phyloP scores from a whole-genome alignment of 352 stramenopile species.

The Thraustochytrium striatum region DNA sequence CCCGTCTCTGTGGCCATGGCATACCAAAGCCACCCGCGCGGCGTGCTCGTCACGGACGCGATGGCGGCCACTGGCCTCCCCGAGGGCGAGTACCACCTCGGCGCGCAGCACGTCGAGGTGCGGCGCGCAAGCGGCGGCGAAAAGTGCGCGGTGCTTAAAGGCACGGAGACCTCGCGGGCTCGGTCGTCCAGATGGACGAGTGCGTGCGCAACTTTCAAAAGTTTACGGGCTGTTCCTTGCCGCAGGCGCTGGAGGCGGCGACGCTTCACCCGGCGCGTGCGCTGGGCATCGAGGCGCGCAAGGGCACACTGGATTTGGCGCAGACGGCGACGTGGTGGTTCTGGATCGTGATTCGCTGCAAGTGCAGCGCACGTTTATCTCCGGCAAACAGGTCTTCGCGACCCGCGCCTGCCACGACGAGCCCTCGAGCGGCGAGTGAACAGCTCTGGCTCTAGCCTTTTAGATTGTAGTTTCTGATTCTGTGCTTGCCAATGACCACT shows the following conservation, averaged over 20 bases:
- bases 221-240: conserved; percentile 72
- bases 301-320: conserved; percentile 70
- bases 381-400: conserved; percentile 55
- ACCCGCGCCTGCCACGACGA: background rate
- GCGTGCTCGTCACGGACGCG: conserved; percentile 73
- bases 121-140: background rate
- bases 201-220: conserved; percentile 70
- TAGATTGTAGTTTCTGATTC: background rate
- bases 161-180: conserved; percentile 76
- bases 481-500: background rate
- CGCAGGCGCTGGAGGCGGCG: conserved; percentile 68
- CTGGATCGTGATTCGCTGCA: conserved; percentile 64
- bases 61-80: conserved; percentile 75
- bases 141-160: conserved; percentile 57
- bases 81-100: conserved; percentile 68
- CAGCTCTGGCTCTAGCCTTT: background rate
- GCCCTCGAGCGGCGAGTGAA: background rate
- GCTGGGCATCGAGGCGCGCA: conserved; percentile 62
- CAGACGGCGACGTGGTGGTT: conserved; percentile 74
- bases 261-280: conserved; percentile 69
- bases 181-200: conserved; percentile 71
- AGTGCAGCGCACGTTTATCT: conserved; percentile 70
- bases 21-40: conserved; percentile 67
- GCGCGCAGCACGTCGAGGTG: conserved; percentile 65
- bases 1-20: conserved; percentile 71